phyloP scores from a whole-genome alignment of 805 yeast genomes.

The Wickerhamiella kurtzmanii region DNA sequence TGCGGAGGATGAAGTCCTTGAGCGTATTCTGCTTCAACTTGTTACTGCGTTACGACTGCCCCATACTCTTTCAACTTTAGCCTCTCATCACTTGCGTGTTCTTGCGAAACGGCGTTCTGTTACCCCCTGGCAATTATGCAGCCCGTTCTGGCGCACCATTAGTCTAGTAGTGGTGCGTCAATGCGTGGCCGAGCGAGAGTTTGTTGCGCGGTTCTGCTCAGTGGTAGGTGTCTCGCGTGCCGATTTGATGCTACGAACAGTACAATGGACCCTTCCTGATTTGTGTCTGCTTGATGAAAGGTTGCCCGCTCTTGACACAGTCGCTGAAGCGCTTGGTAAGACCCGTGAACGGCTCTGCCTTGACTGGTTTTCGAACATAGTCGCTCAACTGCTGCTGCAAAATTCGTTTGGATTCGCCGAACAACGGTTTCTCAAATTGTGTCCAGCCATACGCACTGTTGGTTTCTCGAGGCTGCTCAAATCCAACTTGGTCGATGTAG shows the following conservation, averaged over 20 bases:
- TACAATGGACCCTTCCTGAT: slow-evolving; percentile 62
- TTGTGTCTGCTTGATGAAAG: slow-evolving; percentile 43
- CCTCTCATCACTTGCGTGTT: slow-evolving; percentile 46
- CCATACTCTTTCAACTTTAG: slow-evolving; percentile 50
- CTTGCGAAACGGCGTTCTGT: slow-evolving; percentile 43
- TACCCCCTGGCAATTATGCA: slow-evolving; percentile 66
- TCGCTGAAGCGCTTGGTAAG: slow-evolving; percentile 40
- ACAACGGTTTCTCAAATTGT: slow-evolving; percentile 39
- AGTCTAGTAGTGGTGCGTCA: slow-evolving; percentile 46
- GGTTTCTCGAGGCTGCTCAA: slow-evolving; percentile 22
- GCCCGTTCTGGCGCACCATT: slow-evolving; percentile 66
- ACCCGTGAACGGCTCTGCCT: slow-evolving; percentile 36
- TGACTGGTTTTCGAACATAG: slow-evolving; percentile 24
- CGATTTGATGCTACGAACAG: slow-evolving; percentile 55
- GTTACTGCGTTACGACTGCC: slow-evolving; percentile 51
- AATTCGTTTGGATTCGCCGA: slow-evolving; percentile 37
- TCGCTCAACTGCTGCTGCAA: slow-evolving; percentile 30
- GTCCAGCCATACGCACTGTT: slow-evolving; percentile 33
- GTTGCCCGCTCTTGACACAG: slow-evolving; percentile 45
- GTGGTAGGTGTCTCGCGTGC: slow-evolving; percentile 43
- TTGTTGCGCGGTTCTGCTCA: slow-evolving; percentile 50
- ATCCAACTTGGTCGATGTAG: slow-evolving; percentile 16
- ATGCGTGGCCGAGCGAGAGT: slow-evolving; percentile 35
- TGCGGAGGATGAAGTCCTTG: not conserved
- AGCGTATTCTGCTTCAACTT: slow-evolving; percentile 32